A percentile compares a stretch with the other conserved stretches of the same genome.
phyloP scores from a whole-genome alignment of 345 rosid species.

The Eucalyptus caleyi region DNA sequence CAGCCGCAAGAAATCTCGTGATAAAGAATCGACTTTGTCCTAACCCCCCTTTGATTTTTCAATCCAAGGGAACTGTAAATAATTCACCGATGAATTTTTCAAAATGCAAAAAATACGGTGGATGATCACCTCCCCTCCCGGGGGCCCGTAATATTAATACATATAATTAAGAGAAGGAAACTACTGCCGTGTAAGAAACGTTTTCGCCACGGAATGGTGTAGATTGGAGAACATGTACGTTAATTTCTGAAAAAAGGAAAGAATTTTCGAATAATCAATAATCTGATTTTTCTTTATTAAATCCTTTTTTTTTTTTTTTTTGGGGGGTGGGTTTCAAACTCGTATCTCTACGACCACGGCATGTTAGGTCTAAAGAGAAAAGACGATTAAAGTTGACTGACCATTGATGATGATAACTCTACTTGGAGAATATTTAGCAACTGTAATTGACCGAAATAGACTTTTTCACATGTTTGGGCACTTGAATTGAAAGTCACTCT shows the following conservation, averaged over 20 bases:
- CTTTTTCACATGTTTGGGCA: not conserved
- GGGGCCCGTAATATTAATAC: not conserved
- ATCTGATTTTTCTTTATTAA: not conserved
- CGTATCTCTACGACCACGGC: not conserved
- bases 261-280: not conserved
- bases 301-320: not conserved
- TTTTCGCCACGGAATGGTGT: not conserved
- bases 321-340: not conserved
- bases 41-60: not conserved
- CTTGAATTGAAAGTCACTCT: not conserved
- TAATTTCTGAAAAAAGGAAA: not conserved
- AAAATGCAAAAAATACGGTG: not conserved
- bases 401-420: not conserved
- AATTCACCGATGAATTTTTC: not conserved
- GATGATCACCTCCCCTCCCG: not conserved
- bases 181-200: not conserved
- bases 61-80: not conserved
- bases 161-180: not conserved
- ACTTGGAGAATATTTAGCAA: not conserved
- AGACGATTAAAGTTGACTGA: not conserved
- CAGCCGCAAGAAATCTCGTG: not conserved
- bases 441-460: not conserved
- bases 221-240: not conserved
- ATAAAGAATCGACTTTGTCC: not conserved
- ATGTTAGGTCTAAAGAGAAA: not conserved